Conservation (phyloP, 495 filamentous ascomycete species). For the Viridothelium virens region DNA sequence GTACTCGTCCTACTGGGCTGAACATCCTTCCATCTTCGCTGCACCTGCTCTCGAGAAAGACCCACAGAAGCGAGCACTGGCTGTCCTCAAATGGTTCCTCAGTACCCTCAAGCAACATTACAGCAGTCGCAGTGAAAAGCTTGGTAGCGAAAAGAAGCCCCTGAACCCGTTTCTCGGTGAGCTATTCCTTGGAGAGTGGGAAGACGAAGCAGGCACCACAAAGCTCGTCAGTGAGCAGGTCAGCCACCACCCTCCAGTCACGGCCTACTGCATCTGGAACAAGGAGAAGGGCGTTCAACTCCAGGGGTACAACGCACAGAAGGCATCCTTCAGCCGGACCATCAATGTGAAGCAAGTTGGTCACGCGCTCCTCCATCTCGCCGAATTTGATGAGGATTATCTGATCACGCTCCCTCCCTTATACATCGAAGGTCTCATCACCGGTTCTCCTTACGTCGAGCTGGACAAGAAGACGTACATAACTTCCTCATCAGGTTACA, state of each 20-base stretch:
- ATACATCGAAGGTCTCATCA: constrained; percentile 90
- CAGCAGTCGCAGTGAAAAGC: constrained; percentile 78
- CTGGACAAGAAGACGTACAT: constrained; percentile 78
- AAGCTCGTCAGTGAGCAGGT: constrained; percentile 69
- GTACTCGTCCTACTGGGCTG: constrained; percentile 94
- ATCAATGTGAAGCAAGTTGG: constrained; percentile 96
- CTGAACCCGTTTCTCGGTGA: constrained; percentile 71
- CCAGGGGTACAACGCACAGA: constrained; percentile 96
- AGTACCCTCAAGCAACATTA: constrained; percentile 94
- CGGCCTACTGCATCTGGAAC: constrained; percentile 88
- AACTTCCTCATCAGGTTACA: constrained; percentile 73
- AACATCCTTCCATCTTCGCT: constrained; percentile 81
- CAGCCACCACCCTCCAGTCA: constrained; percentile 94
- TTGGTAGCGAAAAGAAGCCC: constrained; percentile 83
- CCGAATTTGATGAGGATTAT: constrained; percentile 63
- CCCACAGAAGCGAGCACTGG: constrained; percentile 71
- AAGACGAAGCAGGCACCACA: constrained; percentile 60
- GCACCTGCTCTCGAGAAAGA: constrained; percentile 77
- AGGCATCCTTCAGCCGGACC: constrained; percentile 83
- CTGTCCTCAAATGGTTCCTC: constrained; percentile 95
- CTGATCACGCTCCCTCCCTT: constrained; percentile 87
- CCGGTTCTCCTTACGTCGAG: constrained; percentile 84
- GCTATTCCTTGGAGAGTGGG: constrained; percentile 83
- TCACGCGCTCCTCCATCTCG: constrained; percentile 76
- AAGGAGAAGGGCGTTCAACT: constrained; percentile 72